A percentile compares a stretch with the other conserved stretches of the same genome.
These are phyloP conservation scores for Pseudotsuga menziesii DNA, from an alignment of 75 land plant species.

Conservation along the genomic window DNA sequence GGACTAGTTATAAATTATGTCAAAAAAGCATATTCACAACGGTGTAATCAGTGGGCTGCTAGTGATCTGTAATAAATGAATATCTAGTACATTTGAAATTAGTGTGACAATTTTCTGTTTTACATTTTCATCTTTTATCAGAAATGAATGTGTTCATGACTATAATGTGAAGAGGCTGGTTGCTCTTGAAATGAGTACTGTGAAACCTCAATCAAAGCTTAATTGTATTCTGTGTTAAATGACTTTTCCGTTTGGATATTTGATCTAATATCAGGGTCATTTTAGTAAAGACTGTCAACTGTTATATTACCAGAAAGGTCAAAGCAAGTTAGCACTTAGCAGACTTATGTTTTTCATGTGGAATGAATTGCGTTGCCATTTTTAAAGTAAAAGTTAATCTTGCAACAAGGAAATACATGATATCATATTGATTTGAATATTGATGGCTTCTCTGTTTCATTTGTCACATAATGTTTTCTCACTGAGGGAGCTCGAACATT, in stretches of 20 bases:
- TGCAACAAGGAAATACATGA: neutral
- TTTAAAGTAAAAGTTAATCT: neutral
- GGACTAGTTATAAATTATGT: neutral
- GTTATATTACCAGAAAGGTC: neutral
- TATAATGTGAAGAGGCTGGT: neutral
- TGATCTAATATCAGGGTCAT: neutral
- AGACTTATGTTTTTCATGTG: neutral
- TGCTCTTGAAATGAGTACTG: neutral
- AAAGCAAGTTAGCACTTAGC: neutral
- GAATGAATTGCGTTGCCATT: no score
- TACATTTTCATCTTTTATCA: neutral
- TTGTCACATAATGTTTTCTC: no score
- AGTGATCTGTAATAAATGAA: neutral
- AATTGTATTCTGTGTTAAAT: neutral
- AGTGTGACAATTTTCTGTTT: neutral
- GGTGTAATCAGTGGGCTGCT: neutral
- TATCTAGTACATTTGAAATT: neutral
- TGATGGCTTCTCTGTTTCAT: neutral
- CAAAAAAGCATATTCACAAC: neutral
- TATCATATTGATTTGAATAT: neutral
- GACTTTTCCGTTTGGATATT: neutral
- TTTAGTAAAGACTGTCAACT: neutral
- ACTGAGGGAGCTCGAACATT: neutral
- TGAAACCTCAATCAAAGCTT: neutral
- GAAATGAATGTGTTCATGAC: neutral